Evolutionary conservation across 495 filamentous ascomycete genomes (phyloP).

Genomic region (Annulohypoxylon maeteangense): DNA sequence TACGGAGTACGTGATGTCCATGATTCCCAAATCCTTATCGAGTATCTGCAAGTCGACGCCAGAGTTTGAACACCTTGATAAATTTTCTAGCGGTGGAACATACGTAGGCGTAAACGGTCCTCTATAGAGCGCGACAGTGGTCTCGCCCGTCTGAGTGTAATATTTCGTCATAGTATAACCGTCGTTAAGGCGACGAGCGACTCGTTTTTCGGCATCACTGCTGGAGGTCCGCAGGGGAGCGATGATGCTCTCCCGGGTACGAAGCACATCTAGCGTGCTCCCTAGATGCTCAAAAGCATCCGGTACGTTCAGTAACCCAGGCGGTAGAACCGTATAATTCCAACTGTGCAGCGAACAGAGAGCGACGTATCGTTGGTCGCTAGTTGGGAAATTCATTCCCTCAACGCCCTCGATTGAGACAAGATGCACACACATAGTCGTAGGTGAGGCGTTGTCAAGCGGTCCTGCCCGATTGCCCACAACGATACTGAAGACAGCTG

Average conservation of each 20-base stretch:
- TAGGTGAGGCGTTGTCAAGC: constrained; percentile 29
- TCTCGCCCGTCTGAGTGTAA: constrained; percentile 54
- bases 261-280: constrained; percentile 6
- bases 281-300: constrained; percentile 42
- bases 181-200: constrained; percentile 43
- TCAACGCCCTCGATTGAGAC: constrained; percentile 52
- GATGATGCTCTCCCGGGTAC: background rate
- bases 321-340: constrained; percentile 56
- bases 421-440: constrained; percentile 49
- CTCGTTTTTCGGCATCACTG: background rate
- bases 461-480: constrained; percentile 50
- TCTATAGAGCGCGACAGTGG: constrained; percentile 52
- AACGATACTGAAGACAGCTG: constrained; percentile 52
- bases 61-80: constrained; percentile 47
- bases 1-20: constrained; percentile 60
- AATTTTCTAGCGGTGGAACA: background rate
- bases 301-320: constrained; percentile 46
- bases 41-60: constrained; percentile 57
- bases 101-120: constrained; percentile 54
- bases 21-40: constrained; percentile 54
- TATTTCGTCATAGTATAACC: constrained; percentile 56
- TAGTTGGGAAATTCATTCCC: constrained; percentile 10
- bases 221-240: background rate
- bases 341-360: constrained; percentile 58
- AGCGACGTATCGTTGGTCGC: constrained; percentile 39